These are phyloP conservation scores for Coniochaeta sp. DNA, from an alignment of 2,329 filamentous ascomycete species.

Conservation along the genomic window DNA sequence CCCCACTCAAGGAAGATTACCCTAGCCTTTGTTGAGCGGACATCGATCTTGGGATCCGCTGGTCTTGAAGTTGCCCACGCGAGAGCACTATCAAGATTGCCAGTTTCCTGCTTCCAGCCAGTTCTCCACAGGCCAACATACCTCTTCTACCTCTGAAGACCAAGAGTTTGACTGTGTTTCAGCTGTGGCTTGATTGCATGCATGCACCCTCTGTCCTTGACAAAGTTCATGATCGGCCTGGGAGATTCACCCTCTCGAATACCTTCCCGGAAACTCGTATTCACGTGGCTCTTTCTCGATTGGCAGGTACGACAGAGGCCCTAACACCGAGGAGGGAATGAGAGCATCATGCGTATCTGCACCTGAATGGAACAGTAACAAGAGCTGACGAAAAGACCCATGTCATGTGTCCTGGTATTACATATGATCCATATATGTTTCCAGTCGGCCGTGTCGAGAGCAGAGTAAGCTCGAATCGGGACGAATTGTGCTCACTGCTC, in stretches of 20 bases:
- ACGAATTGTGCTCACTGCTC: too few species aligned
- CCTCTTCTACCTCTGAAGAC: neutral
- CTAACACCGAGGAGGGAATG: too few species aligned
- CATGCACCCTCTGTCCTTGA: too few species aligned
- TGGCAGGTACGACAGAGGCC: too few species aligned
- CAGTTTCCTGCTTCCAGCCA: neutral
- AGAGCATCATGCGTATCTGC: too few species aligned
- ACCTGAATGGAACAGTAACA: too few species aligned
- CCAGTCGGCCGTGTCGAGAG: neutral
- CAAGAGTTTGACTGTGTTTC: conserved; percentile 16
- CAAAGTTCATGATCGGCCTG: too few species aligned
- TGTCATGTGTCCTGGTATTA: too few species aligned
- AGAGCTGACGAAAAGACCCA: too few species aligned
- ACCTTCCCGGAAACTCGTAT: neutral
- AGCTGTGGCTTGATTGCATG: conserved; percentile 25
- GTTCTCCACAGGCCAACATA: neutral
- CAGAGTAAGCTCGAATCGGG: neutral
- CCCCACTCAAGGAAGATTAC: neutral
- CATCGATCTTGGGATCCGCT: neutral
- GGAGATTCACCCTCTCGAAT: too few species aligned
- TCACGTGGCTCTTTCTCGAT: neutral
- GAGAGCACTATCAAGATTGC: neutral
- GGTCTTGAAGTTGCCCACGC: neutral
- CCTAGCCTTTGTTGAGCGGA: neutral
- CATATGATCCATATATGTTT: too few species aligned